A percentile compares a stretch with the other conserved stretches of the same genome.
phyloP scores from a whole-genome alignment of 192 early-diverging fungal genomes.

The Coemansia sp. region DNA sequence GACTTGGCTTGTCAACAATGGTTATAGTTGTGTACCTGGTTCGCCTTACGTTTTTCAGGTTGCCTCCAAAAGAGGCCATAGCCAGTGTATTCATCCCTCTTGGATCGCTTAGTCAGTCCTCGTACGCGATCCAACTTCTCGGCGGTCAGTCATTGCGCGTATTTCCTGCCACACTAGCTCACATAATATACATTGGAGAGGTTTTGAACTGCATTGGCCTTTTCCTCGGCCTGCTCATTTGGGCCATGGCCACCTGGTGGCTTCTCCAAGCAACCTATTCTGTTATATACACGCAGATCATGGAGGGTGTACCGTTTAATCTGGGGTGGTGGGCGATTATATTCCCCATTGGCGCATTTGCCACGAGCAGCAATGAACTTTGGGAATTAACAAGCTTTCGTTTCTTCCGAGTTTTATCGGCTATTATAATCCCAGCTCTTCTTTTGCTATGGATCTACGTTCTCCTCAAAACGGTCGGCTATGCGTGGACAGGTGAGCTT shows the following conservation, averaged over 20 bases:
- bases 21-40: constrained; percentile 54
- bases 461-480: constrained; percentile 23
- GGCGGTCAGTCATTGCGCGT: constrained; percentile 42
- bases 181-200: constrained; percentile 29
- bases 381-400: constrained; percentile 17
- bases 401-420: constrained; percentile 46
- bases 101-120: constrained; percentile 56
- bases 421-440: constrained; percentile 37
- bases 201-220: constrained; percentile 29
- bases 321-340: constrained; percentile 64
- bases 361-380: constrained; percentile 26
- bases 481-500: constrained; percentile 48
- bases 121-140: constrained; percentile 56
- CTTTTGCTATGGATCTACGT: constrained; percentile 39
- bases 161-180: constrained; percentile 25
- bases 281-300: constrained; percentile 24
- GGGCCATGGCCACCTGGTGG: constrained; percentile 57
- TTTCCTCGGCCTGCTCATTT: constrained; percentile 44
- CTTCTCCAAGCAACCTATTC: constrained; percentile 42
- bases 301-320: constrained; percentile 51
- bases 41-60: constrained; percentile 47
- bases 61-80: constrained; percentile 58
- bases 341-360: constrained; percentile 56
- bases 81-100: constrained; percentile 55
- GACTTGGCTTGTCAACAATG: constrained; percentile 42